A percentile compares a stretch with the other conserved stretches of the same genome.
phyloP scores from a whole-genome alignment of 1,284 basidiomycete species.

The Rhodotorula sp. region DNA sequence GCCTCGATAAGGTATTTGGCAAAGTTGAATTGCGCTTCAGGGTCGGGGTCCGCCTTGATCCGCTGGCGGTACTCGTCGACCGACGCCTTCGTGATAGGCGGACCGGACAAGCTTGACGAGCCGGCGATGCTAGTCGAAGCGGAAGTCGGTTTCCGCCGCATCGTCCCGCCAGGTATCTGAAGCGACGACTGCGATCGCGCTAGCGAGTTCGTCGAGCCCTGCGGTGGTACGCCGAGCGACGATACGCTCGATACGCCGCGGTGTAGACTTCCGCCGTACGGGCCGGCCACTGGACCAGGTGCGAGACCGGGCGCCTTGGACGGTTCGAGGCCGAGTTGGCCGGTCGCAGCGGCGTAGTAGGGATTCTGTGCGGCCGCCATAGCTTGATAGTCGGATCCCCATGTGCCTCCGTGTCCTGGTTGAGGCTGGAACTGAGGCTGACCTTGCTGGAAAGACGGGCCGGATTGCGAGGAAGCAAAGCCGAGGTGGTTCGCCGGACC shows the following conservation, averaged over 20 bases:
- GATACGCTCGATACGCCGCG: constrained; percentile 34
- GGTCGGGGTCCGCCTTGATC: constrained; percentile 96
- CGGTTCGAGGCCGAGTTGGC: constrained; percentile 34
- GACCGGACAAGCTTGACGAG: constrained; percentile 20
- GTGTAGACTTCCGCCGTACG: constrained; percentile 19
- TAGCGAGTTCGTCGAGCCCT: constrained; percentile 6
- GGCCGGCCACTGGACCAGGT: neutral
- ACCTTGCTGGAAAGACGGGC: constrained; percentile 2
- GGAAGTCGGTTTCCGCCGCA: constrained; percentile 29
- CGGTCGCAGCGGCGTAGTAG: constrained; percentile 41
- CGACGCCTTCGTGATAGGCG: constrained; percentile 70
- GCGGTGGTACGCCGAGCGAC: constrained; percentile 6
- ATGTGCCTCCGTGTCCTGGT: constrained; percentile 18
- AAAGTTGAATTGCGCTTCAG: constrained; percentile 96
- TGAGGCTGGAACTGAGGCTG: constrained; percentile 29
- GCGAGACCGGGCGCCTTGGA: neutral
- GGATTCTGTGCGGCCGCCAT: constrained; percentile 37
- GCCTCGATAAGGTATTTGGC: constrained; percentile 98
- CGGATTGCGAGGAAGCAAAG: neutral
- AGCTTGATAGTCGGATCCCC: constrained; percentile 34
- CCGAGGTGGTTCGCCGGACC: neutral
- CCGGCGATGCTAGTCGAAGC: constrained; percentile 1
- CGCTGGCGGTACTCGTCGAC: constrained; percentile 95
- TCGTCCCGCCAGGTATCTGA: constrained; percentile 20
- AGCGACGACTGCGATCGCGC: constrained; percentile 29